Evolutionary conservation across 1,284 basidiomycete species (phyloP).

Genomic region (Tremellales sp.): DNA sequence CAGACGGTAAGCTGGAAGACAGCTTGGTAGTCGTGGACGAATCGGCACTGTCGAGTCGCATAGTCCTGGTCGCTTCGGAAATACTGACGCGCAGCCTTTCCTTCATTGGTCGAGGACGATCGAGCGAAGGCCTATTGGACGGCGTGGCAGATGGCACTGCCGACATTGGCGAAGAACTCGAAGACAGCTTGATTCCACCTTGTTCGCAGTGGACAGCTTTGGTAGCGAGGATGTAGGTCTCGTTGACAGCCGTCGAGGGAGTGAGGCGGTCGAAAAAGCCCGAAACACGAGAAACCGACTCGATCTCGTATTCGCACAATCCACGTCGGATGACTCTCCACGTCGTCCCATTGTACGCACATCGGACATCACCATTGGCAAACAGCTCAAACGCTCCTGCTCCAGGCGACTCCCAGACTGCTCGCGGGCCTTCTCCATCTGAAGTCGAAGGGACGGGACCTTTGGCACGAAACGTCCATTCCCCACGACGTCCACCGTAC

Average conservation of each 20-base stretch:
- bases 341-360: slow-evolving; percentile 28
- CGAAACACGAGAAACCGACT: slow-evolving; percentile 14
- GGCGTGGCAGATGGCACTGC: background rate
- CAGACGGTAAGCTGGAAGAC: background rate
- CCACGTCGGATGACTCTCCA: slow-evolving; percentile 34
- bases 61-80: slow-evolving; percentile 2
- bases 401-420: slow-evolving; percentile 42
- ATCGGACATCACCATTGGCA: slow-evolving; percentile 38
- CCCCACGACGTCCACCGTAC: slow-evolving; percentile 48
- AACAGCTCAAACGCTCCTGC: slow-evolving; percentile 43
- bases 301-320: slow-evolving; percentile 41
- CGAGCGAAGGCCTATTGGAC: background rate
- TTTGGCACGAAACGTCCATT: slow-evolving; percentile 47
- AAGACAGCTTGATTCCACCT: slow-evolving; percentile 47
- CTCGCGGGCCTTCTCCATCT: slow-evolving; percentile 4
- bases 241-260: slow-evolving; percentile 4
- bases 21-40: slow-evolving; percentile 8
- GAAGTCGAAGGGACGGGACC: slow-evolving; percentile 9
- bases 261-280: background rate
- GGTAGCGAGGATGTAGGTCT: slow-evolving; percentile 26
- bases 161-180: too few relatives aligned
- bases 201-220: slow-evolving; percentile 39
- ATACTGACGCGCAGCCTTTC: background rate
- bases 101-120: background rate
- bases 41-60: slow-evolving; percentile 12